Percentiles rank a stretch among this genome's conserved stretches.
Conservation (phyloP, 176 grass and related monocot genomes). For the Cenchrus purpureus region DNA sequence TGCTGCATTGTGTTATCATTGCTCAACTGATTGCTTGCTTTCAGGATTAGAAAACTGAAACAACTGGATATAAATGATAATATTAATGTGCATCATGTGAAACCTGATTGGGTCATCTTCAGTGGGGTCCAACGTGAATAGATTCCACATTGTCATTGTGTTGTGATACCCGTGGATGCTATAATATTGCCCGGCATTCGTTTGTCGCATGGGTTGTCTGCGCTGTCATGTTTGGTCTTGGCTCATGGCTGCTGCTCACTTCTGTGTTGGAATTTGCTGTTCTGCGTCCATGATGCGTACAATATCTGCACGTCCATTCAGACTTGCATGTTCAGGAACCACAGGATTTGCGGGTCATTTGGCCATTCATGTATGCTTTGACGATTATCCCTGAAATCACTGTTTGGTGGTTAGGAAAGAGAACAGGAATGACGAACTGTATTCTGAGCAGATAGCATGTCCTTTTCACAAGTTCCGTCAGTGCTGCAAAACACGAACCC, state of each 20-base stretch:
- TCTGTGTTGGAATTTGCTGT: background rate
- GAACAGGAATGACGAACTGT: constrained; percentile 14
- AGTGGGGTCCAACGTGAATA: constrained; percentile 12
- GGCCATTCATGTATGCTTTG: background rate
- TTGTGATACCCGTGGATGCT: constrained; percentile 12
- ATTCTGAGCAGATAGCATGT: constrained; percentile 19
- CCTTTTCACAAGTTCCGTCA: constrained; percentile 36
- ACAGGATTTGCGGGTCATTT: background rate
- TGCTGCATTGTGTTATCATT: background rate
- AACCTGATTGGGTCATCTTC: constrained; percentile 21
- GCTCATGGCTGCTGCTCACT: background rate
- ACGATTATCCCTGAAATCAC: background rate
- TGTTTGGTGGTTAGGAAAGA: background rate
- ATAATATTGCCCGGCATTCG: background rate
- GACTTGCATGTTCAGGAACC: background rate
- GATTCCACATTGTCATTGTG: constrained; percentile 11
- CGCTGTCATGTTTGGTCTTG: background rate
- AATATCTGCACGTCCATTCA: background rate
- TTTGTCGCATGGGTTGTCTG: background rate
- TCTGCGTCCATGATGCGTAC: background rate
- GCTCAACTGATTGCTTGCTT: background rate
- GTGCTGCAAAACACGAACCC: background rate
- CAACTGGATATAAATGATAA: constrained; percentile 3
- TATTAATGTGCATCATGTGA: background rate
- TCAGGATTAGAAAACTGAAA: background rate